Percentiles rank a stretch among this genome's conserved stretches.
Conservation (phyloP, 1,284 basidiomycete genomes). For the Trichosporon sp. region DNA sequence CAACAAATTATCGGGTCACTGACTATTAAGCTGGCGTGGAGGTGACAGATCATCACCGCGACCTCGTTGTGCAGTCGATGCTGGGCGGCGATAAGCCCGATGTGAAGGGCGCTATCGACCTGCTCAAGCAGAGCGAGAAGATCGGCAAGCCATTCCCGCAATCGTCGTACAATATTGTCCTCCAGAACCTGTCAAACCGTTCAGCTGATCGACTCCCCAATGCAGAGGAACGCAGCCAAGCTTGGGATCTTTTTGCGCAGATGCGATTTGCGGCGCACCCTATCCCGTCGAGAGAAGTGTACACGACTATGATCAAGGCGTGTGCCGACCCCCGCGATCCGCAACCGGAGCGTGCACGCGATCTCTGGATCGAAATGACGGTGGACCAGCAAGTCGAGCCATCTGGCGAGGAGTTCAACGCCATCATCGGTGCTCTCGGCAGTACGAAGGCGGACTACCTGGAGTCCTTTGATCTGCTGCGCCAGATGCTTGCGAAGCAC, state of each 20-base stretch:
- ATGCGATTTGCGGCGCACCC: conserved; percentile 94
- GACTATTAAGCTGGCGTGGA: conserved; percentile 19
- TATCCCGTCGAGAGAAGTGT: conserved; percentile 65
- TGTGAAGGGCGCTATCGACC: conserved; percentile 31
- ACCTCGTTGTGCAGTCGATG: conserved; percentile 29
- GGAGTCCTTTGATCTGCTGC: conserved; percentile 71
- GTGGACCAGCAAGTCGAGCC: conserved; percentile 61
- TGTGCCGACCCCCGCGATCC: conserved; percentile 61
- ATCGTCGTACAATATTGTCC: conserved; percentile 44
- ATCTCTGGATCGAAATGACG: conserved; percentile 87
- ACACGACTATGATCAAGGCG: conserved; percentile 79
- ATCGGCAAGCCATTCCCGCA: conserved; percentile 42
- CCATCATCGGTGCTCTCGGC: conserved; percentile 63
- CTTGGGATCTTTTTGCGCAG: conserved; percentile 90
- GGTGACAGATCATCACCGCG: conserved; percentile 23
- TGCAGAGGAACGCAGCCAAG: conserved; percentile 55
- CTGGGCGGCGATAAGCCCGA: conserved; percentile 22
- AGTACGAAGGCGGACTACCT: conserved; percentile 58
- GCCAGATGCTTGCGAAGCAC: conserved; percentile 71
- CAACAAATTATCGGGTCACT: not conserved
- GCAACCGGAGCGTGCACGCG: conserved; percentile 84
- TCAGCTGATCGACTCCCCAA: conserved; percentile 19
- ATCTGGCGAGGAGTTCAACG: conserved; percentile 67
- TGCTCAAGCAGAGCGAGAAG: conserved; percentile 42
- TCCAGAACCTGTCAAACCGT: conserved; percentile 36